phyloP scores from a whole-genome alignment of 2,329 filamentous ascomycete genomes.

The Apiospora hydei region DNA sequence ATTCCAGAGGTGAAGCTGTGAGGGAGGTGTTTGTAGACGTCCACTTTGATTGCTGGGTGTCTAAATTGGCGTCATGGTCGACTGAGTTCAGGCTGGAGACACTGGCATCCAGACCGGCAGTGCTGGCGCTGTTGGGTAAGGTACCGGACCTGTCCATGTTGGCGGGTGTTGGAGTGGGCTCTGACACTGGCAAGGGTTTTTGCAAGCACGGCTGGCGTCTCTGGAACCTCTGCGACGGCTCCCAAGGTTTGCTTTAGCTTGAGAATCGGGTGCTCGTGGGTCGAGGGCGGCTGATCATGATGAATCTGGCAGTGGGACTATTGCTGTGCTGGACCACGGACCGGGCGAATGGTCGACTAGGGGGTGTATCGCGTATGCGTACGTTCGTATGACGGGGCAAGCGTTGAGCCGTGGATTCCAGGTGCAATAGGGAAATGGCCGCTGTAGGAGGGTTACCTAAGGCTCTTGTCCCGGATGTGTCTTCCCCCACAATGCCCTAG shows the following conservation, averaged over 20 bases:
- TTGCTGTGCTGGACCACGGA: conserved; percentile 16
- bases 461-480: neutral
- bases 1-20: conserved; percentile 40
- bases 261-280: conserved; percentile 24
- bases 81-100: conserved; percentile 42
- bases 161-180: conserved; percentile 25
- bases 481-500: conserved; percentile 21
- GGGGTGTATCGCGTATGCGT: neutral
- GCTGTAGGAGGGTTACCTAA: neutral
- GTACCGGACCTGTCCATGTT: conserved; percentile 30
- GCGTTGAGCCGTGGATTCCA: conserved; percentile 12
- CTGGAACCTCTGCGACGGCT: conserved; percentile 25
- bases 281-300: conserved; percentile 28
- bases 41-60: conserved; percentile 43
- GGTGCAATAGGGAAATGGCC: conserved; percentile 1
- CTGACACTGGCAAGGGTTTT: conserved; percentile 12
- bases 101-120: conserved; percentile 42
- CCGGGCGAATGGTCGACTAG: conserved; percentile 19
- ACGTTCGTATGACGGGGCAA: conserved; percentile 16
- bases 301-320: conserved; percentile 22
- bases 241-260: conserved; percentile 28
- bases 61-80: conserved; percentile 42
- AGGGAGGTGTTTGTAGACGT: conserved; percentile 42
- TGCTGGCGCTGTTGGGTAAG: conserved; percentile 37
- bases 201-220: conserved; percentile 22